These are phyloP conservation scores for Fusarium fujikuroi DNA, from an alignment of 2,329 filamentous ascomycete genomes.

Conservation along the genomic window DNA sequence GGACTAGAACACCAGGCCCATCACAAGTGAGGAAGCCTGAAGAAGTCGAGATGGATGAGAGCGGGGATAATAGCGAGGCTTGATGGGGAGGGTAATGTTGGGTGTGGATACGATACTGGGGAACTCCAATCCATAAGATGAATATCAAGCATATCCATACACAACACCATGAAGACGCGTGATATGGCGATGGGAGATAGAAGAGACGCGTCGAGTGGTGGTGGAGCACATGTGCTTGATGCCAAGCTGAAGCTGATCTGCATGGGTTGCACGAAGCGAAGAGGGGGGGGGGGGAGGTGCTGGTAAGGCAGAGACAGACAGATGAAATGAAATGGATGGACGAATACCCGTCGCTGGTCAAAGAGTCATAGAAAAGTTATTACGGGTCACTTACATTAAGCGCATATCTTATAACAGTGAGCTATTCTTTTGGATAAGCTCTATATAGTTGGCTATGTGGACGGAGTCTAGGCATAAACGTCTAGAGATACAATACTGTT, in stretches of 20 bases:
- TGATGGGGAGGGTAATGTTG: constrained; percentile 23
- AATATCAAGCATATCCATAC: constrained; percentile 9
- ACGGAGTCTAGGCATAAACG: not conserved
- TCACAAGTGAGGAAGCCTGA: constrained; percentile 31
- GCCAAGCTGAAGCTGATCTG: constrained; percentile 18
- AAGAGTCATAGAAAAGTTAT: not conserved
- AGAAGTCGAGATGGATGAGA: constrained; percentile 26
- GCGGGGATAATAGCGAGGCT: constrained; percentile 28
- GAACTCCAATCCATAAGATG: constrained; percentile 9
- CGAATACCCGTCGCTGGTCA: constrained; percentile 33
- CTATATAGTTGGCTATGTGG: not conserved
- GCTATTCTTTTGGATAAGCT: not conserved
- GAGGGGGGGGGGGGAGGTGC: constrained; percentile 14
- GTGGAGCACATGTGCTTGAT: constrained; percentile 17
- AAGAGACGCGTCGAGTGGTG: constrained; percentile 35
- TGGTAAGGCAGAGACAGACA: constrained; percentile 1
- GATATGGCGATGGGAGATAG: constrained; percentile 26
- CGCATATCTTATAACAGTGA: not conserved
- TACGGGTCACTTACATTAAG: not conserved
- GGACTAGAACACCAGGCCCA: constrained; percentile 23
- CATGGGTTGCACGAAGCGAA: constrained; percentile 24
- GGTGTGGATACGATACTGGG: constrained; percentile 33
- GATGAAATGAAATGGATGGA: constrained; percentile 32
- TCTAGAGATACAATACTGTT: not conserved
- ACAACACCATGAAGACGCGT: constrained; percentile 44